A percentile compares a stretch with the other conserved stretches of the same genome.
Evolutionary conservation across 768 basidiomycete species (phyloP).

Genomic region (Mycena albidolilacea): DNA sequence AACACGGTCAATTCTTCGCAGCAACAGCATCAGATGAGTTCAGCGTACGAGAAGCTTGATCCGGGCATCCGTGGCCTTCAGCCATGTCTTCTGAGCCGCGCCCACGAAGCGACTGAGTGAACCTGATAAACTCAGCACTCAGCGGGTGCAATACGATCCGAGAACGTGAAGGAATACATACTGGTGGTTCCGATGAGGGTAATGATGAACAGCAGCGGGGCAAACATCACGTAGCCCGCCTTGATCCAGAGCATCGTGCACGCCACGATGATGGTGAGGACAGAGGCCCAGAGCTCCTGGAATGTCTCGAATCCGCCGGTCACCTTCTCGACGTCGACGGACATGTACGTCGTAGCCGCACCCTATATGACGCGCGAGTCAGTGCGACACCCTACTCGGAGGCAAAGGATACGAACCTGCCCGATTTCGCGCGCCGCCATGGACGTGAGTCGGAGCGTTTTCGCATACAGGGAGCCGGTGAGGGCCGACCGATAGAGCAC

Average conservation of each 20-base stretch:
- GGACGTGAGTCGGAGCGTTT: slow-evolving; percentile 22
- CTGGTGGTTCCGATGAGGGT: slow-evolving; percentile 20
- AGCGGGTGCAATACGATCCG: neutral
- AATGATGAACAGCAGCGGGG: slow-evolving; percentile 29
- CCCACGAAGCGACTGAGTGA: slow-evolving; percentile 25
- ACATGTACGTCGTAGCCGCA: slow-evolving; percentile 34
- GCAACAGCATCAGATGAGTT: neutral
- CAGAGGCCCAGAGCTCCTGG: slow-evolving; percentile 32
- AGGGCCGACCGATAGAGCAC: slow-evolving; percentile 33
- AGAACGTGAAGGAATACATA: neutral
- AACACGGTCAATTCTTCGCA: neutral
- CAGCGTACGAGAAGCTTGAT: slow-evolving; percentile 32
- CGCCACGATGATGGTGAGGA: slow-evolving; percentile 26
- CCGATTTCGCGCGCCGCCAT: slow-evolving; percentile 33
- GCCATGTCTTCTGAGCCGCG: slow-evolving; percentile 26
- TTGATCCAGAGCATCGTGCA: slow-evolving; percentile 31
- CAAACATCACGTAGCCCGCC: slow-evolving; percentile 31
- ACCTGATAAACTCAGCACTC: slow-evolving; percentile 2
- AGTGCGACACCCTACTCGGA: neutral
- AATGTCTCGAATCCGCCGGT: slow-evolving; percentile 19
- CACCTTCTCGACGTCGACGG: slow-evolving; percentile 36
- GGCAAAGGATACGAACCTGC: slow-evolving; percentile 8
- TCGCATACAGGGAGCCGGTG: slow-evolving; percentile 30
- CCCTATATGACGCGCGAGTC: neutral
- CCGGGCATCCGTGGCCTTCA: slow-evolving; percentile 25